Base-by-base conservation (phyloP, 371 early-diverging fungal species). In the Rhizopus sp. region DNA sequence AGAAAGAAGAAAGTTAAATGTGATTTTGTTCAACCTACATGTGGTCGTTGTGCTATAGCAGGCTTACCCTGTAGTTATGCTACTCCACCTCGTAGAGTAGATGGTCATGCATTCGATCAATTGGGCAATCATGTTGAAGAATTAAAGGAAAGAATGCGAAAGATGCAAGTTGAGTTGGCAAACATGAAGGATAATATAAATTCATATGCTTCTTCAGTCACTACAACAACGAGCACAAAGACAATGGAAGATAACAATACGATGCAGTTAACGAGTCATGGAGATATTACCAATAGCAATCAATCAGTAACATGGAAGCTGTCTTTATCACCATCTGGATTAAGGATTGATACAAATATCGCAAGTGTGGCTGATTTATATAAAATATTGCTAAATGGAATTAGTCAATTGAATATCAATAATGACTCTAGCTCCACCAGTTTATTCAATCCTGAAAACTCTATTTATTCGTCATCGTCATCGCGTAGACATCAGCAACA, bases 1-100 rank as follows among this genome's bases (percentile, higher is more conserved):
- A 70, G 81, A 46, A 83, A 83, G 64, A 83, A 83, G 48, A 83
- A 83, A 53, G 81, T 83, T 53, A 83, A 83, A 55, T 83, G 84
- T 58, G 81, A 83, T 55, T 80, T 80, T 51, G 80, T 82, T 8
- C 86, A 80, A 54, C 86, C 86, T 1, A 83, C 81, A 1, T 85
- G 86, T 64, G 74, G 75, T 6, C 82, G 86, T 7, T 85, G 86
- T 60, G 73, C 70, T 16, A 63, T 70, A 59, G 77, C 80, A 31
- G 77, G 77, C 7, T 55, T 77, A 51, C 75, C 77, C 30, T 80
- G 80, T 60, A 75, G 71, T 41, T 80, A 80, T 57, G 77, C 77
- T 15, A 69, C 82, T 13, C 73, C 82, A 52, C 72, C 82, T 53
- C 57, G 80, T 52, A 57, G 83, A 71, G 75, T 85, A 35, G 80